A percentile compares a stretch with the other conserved stretches of the same genome.
These are phyloP conservation scores for Xylariaceae sp. DNA, from an alignment of 2,329 filamentous ascomycete species.

Conservation along the genomic window DNA sequence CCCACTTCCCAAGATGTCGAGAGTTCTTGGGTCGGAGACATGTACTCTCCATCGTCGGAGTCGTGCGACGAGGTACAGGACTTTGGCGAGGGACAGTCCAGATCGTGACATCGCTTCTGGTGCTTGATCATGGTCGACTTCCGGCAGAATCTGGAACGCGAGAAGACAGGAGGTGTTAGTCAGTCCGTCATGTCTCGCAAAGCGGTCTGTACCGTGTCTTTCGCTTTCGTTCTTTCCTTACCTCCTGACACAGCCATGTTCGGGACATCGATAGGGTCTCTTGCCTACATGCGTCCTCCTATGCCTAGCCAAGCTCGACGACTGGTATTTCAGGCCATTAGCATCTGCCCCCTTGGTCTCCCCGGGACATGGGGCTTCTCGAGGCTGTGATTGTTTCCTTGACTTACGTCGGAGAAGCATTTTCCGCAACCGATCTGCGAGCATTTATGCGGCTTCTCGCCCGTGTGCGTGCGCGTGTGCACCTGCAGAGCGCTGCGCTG, in stretches of 20 bases:
- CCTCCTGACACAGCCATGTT: constrained; percentile 59
- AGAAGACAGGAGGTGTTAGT: constrained; percentile 6
- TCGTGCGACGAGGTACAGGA: constrained; percentile 25
- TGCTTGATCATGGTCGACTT: constrained; percentile 69
- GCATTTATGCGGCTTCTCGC: constrained; percentile 67
- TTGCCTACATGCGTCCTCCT: constrained; percentile 62
- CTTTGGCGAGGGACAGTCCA: constrained; percentile 47
- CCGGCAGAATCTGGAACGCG: constrained; percentile 56
- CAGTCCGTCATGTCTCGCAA: too few relatives aligned
- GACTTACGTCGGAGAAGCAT: constrained; percentile 62
- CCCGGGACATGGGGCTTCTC: too few relatives aligned
- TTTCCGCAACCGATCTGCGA: constrained; percentile 61
- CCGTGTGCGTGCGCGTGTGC: constrained; percentile 65
- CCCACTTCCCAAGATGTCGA: not conserved
- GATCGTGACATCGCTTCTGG: constrained; percentile 51
- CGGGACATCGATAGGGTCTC: constrained; percentile 58
- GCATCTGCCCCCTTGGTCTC: too few relatives aligned
- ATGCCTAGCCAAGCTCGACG: constrained; percentile 60
- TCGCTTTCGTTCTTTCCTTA: constrained; percentile 29
- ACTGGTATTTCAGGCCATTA: constrained; percentile 37
- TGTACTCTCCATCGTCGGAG: constrained; percentile 52
- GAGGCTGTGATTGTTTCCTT: too few relatives aligned
- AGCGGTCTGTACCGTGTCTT: too few relatives aligned
- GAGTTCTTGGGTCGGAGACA: constrained; percentile 12
- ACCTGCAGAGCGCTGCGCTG: constrained; percentile 65